Base-by-base conservation (phyloP, 257 asterid genomes). In the Ajuga chamaepitys region DNA sequence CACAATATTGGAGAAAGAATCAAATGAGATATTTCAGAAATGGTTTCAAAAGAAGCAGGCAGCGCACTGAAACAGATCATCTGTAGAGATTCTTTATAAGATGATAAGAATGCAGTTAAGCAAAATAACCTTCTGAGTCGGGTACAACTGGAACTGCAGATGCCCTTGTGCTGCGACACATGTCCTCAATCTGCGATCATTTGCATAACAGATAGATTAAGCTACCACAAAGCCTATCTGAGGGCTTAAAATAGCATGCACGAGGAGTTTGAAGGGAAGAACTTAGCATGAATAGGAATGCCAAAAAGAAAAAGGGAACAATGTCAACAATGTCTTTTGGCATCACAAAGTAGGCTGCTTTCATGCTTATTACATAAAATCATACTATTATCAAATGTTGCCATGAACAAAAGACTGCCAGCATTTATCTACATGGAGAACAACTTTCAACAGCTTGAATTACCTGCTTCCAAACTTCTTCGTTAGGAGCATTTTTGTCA, bases 401-500 rank as follows among this genome's bases (percentile, higher is more conserved):
- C 17, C 26, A 72, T 50, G 42, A 58, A 45, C 44, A 52, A 58
- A 37, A 65, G n/a, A 46, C 47, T 35, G 28, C 21, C 66, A 46
- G 32, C 51, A 55, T 70, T 34, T 34, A 35, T 17, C 50, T 18
- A 26, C 12, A 28, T 16, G 57, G 57, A 40, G 54, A 77, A 58
- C 17, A 68, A 14, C 28, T 54, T 48, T 57, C 16, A 32, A 45
- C 30, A 34, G 70, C 62, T 64, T 48, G 35, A 68, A 68, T 74
- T 66, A 93, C 99, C 92, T 78, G 94, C 65, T 52, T 81, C 99
- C 99, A 93, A 64, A 93, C 99, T 67, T 87, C 95, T 78, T 87
- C 95, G 74, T 89, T 89, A 48, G 99, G 99, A 45, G 99, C 99
- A 76, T 93, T 93, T 86, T 93, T 93, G 82, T 93, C 99, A 22